Base-by-base conservation (phyloP, 208 protist genomes). In the Wallacemonas sp. region DNA sequence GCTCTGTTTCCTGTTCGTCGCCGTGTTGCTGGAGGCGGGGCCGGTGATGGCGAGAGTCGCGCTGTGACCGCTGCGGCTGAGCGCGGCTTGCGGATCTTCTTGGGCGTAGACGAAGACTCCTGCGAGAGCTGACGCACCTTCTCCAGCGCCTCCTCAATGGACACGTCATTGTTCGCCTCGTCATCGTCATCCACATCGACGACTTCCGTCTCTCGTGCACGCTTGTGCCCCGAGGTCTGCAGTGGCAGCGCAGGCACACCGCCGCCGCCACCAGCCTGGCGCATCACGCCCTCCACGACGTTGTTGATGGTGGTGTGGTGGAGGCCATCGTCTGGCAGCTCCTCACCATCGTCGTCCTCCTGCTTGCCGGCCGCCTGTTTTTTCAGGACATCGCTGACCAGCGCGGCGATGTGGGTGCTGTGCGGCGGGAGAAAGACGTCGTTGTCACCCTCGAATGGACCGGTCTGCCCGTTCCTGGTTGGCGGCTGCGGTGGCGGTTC, bases 281-380 rank as follows among this genome's bases (percentile, higher is more conserved):
- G 52, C 38, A 60, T 29, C 8, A 65, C 68, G 16, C 72, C 58
- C 5, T 76, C 70, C 36, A 83, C 55, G 1, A 87, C 19, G 49
- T 44, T 65, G 61, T 80, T 61, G 3, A 90, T 34, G 2, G 67
- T 56, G 19, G 72, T 70, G 41, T 67, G 78, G 32, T 71, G 70
- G 2, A 93, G 70, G 0, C 87, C 87, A 54, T 84, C 77, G 24
- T 66, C 79, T 2, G 87, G 83, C 44, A 93, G 72, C 61, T 78
- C 87, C 63, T 88, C 83, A 11, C 68, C 65, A 0, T 70, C 78
- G 14, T 71, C 72, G 1, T 80, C 77, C 16, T 44, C 58, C n/a
- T 41, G 8, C 24, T 16, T 30, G 8, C 17, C 16, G 29, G 64
- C 9, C 36, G 60, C 21, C 64, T 26, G 24, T n/a, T 24, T 68